A percentile compares a stretch with the other conserved stretches of the same genome.
phyloP scores from a whole-genome alignment of 2,329 filamentous ascomycete genomes.

The Penicillium fuscoglaucum region DNA sequence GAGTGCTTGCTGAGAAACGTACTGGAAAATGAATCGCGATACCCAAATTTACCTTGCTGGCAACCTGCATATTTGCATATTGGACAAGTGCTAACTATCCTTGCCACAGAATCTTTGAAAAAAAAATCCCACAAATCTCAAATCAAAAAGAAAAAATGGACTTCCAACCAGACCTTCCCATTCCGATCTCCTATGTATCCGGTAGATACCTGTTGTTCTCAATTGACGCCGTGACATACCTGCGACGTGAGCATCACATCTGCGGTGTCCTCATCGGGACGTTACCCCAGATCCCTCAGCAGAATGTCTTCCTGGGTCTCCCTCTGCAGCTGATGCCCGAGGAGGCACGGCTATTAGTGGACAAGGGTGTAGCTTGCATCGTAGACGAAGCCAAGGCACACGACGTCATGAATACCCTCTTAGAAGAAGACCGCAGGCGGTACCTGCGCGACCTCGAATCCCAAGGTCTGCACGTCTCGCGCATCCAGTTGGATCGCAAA shows the following conservation, averaged over 20 bases:
- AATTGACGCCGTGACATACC: slow-evolving; percentile 71
- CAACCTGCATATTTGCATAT: not conserved
- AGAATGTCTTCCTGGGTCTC: slow-evolving; percentile 89
- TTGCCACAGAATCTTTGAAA: slow-evolving; percentile 22
- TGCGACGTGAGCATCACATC: slow-evolving; percentile 79
- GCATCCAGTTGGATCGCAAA: slow-evolving; percentile 48
- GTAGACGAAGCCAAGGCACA: slow-evolving; percentile 78
- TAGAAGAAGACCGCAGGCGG: slow-evolving; percentile 57
- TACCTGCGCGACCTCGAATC: slow-evolving; percentile 61
- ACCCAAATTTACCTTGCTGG: not conserved
- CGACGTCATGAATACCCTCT: slow-evolving; percentile 60
- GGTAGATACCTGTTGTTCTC: slow-evolving; percentile 89
- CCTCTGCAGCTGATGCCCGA: slow-evolving; percentile 89
- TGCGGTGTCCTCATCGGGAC: slow-evolving; percentile 84
- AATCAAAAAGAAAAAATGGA: slow-evolving; percentile 31
- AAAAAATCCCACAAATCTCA: slow-evolving; percentile 6
- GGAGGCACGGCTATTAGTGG: slow-evolving; percentile 78
- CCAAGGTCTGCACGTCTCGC: slow-evolving; percentile 55
- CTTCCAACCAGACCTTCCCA: slow-evolving; percentile 51
- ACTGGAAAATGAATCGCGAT: slow-evolving; percentile 38
- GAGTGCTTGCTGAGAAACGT: slow-evolving; percentile 47
- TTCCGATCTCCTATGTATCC: slow-evolving; percentile 78
- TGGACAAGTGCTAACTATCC: slow-evolving; percentile 16
- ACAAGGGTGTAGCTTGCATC: slow-evolving; percentile 73
- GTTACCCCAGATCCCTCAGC: slow-evolving; percentile 86